These are phyloP conservation scores for Azolla pinnata DNA, from an alignment of 75 land plant species.

Conservation along the genomic window DNA sequence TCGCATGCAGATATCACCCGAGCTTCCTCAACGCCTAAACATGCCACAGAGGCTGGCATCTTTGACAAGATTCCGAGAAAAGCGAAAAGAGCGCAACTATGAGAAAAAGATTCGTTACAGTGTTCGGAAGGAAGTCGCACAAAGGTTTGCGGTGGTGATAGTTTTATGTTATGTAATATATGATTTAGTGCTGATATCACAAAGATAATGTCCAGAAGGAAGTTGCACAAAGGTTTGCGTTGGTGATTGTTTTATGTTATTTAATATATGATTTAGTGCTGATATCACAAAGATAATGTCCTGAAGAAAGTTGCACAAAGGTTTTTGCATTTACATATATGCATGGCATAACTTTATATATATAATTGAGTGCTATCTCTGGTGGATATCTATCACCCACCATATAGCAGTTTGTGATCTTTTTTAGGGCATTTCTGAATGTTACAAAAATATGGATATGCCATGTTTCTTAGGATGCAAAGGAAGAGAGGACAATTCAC, in stretches of 20 bases:
- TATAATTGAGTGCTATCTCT: too few relatives aligned
- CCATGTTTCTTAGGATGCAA: slow-evolving; percentile 45
- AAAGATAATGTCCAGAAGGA: slow-evolving; percentile 60
- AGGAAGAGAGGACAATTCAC: slow-evolving; percentile 76
- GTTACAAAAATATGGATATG: neutral
- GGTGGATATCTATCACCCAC: too few relatives aligned
- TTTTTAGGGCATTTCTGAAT: too few relatives aligned
- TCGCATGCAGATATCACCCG: slow-evolving; percentile 35
- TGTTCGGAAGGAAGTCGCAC: slow-evolving; percentile 86
- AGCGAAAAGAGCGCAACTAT: slow-evolving; percentile 80
- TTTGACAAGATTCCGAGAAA: slow-evolving; percentile 73
- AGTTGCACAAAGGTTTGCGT: slow-evolving; percentile 95
- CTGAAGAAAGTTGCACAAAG: slow-evolving; percentile 91
- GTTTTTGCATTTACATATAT: slow-evolving; percentile 21
- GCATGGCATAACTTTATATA: too few relatives aligned
- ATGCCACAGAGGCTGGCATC: slow-evolving; percentile 73
- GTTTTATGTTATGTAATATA: slow-evolving; percentile 6
- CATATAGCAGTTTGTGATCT: too few relatives aligned
- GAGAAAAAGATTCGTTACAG: slow-evolving; percentile 85
- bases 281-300: slow-evolving; percentile 22
- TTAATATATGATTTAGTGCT: neutral
- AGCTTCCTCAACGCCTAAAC: slow-evolving; percentile 44
- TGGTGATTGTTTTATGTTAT: too few relatives aligned
- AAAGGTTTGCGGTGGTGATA: too few relatives aligned
- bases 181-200: neutral